A percentile compares a stretch with the other conserved stretches of the same genome.
Conservation (phyloP, 768 basidiomycete species). For the Astraeus odoratus region DNA sequence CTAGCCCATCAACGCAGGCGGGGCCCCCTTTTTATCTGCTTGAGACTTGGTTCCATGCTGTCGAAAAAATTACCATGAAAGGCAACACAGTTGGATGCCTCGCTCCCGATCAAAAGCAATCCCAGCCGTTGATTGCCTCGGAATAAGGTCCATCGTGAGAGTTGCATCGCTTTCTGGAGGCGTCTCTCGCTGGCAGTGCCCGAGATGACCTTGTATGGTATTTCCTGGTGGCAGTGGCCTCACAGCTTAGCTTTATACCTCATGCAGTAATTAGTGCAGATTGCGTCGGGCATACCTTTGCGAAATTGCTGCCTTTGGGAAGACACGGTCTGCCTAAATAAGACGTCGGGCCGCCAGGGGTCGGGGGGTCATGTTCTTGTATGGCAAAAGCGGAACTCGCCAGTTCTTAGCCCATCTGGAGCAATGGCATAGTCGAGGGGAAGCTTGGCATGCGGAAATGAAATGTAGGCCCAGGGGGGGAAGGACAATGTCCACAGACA, state of each 20-base stretch:
- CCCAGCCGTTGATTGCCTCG: conserved; percentile 20
- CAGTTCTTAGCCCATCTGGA: too few species aligned
- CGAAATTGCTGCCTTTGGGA: conserved; percentile 17
- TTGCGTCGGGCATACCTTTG: conserved; percentile 13
- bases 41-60: conserved; percentile 11
- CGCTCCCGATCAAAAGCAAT: conserved; percentile 8
- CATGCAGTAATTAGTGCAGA: conserved; percentile 15
- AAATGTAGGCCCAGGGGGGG: background rate
- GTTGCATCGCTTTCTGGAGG: conserved; percentile 16
- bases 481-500: background rate
- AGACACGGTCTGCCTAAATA: background rate
- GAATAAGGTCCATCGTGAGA: conserved; percentile 21
- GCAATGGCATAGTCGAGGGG: too few species aligned
- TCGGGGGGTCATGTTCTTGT: too few species aligned
- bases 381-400: too few species aligned
- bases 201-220: conserved; percentile 16
- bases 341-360: conserved; percentile 2
- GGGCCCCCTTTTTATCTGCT: conserved; percentile 21
- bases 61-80: conserved; percentile 20
- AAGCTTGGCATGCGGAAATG: background rate
- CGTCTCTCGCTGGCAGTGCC: background rate
- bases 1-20: conserved; percentile 9
- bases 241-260: conserved; percentile 5
- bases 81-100: conserved; percentile 18
- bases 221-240: conserved; percentile 17